phyloP scores from a whole-genome alignment of 805 yeast genomes.

The Starmerella davenportii region DNA sequence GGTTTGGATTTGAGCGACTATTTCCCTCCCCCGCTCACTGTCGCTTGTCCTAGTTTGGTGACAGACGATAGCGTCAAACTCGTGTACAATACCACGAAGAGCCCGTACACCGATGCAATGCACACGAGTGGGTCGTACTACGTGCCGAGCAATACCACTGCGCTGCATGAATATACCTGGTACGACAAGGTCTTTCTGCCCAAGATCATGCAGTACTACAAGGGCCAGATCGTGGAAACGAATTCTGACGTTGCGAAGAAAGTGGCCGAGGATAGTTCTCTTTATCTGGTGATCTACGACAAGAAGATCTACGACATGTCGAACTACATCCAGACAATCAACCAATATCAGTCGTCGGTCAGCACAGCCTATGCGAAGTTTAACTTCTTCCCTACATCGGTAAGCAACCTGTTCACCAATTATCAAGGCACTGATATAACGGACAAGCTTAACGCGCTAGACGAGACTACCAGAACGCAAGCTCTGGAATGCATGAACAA shows the following conservation, averaged over 20 bases:
- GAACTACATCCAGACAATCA: constrained; percentile 23
- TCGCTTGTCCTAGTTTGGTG: constrained; percentile 26
- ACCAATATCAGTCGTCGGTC: constrained; percentile 15
- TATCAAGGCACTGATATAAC: constrained; percentile 25
- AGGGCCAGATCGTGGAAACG: constrained; percentile 25
- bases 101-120: constrained; percentile 18
- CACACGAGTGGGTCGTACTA: constrained; percentile 22
- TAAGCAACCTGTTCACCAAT: constrained; percentile 20
- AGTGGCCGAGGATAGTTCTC: constrained; percentile 13
- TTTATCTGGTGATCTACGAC: constrained; percentile 22
- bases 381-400: constrained; percentile 22
- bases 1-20: constrained; percentile 26
- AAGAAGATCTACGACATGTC: constrained; percentile 25
- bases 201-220: constrained; percentile 21
- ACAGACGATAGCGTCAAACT: constrained; percentile 20
- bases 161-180: constrained; percentile 24
- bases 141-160: constrained; percentile 20
- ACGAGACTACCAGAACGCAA: constrained; percentile 17
- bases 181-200: constrained; percentile 24
- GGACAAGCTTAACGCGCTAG: constrained; percentile 17
- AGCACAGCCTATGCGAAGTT: constrained; percentile 18
- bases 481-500: constrained; percentile 23
- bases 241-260: constrained; percentile 17
- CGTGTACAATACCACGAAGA: constrained; percentile 20
- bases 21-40: constrained; percentile 27